Evolutionary conservation across 2,329 filamentous ascomycete species (phyloP).

Genomic region (Diaporthe aspalathi): DNA sequence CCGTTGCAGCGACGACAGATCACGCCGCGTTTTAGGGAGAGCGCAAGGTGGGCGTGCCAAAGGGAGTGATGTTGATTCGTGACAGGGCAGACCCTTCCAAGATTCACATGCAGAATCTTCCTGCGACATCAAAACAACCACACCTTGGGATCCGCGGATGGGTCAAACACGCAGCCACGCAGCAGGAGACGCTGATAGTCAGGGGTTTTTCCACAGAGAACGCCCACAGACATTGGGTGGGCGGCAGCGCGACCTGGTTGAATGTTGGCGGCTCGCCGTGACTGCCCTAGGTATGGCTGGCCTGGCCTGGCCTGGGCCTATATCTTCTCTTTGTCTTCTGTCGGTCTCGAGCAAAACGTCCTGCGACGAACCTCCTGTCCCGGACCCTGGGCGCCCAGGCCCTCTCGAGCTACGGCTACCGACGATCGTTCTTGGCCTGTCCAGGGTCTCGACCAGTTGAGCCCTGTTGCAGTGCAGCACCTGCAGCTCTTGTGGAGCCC

Average conservation of each 20-base stretch:
- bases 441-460: background rate
- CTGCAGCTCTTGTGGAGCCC: too few relatives aligned
- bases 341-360: slow-evolving; percentile 5
- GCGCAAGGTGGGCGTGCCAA: background rate
- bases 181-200: slow-evolving; percentile 19
- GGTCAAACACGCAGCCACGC: slow-evolving; percentile 29
- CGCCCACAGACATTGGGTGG: background rate
- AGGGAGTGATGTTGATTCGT: slow-evolving; percentile 2
- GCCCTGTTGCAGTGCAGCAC: too few relatives aligned
- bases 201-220: background rate
- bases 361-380: slow-evolving; percentile 28
- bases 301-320: background rate
- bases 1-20: background rate
- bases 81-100: background rate
- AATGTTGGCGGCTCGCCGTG: background rate
- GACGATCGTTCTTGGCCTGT: slow-evolving; percentile 22
- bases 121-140: slow-evolving; percentile 17
- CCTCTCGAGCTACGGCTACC: slow-evolving; percentile 23
- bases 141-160: slow-evolving; percentile 15
- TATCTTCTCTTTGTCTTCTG: background rate
- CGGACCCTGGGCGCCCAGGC: slow-evolving; percentile 21
- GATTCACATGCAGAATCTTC: slow-evolving; percentile 1
- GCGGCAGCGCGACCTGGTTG: background rate
- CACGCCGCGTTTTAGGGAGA: slow-evolving; percentile 20
- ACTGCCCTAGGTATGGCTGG: too few relatives aligned